Percentiles rank a stretch among this genome's conserved stretches.
Evolutionary conservation across 2,329 filamentous ascomycete genomes (phyloP).

Genomic region (Apiospora koreana): DNA sequence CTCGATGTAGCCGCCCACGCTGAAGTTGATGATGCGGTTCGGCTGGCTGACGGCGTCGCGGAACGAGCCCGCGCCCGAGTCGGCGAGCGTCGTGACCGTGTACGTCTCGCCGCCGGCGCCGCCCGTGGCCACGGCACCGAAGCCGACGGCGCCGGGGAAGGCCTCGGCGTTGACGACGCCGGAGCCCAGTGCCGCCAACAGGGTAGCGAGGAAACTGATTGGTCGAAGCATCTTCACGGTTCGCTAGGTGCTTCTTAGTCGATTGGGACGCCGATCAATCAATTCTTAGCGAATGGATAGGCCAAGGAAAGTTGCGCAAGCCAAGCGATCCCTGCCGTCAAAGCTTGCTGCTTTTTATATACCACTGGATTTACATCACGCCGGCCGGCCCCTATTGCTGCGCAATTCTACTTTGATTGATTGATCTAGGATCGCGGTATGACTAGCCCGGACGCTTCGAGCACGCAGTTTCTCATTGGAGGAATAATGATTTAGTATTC

Average conservation of each 20-base stretch:
- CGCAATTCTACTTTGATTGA: background rate
- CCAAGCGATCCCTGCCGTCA: background rate
- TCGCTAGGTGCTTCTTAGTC: background rate
- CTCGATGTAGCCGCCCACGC: slow-evolving; percentile 45
- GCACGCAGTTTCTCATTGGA: background rate
- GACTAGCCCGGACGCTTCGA: background rate
- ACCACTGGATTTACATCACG: background rate
- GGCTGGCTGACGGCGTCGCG: slow-evolving; percentile 47
- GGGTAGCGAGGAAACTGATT: background rate
- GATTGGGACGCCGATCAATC: background rate
- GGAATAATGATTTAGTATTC: background rate
- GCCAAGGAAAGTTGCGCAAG: background rate
- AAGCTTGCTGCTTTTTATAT: background rate
- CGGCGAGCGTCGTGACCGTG: slow-evolving; percentile 45
- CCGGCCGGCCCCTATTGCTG: background rate
- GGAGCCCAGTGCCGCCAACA: background rate
- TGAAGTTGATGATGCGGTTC: slow-evolving; percentile 45
- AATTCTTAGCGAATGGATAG: background rate
- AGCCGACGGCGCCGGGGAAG: slow-evolving; percentile 49
- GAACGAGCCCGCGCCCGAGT: slow-evolving; percentile 45
- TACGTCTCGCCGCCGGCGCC: slow-evolving; percentile 44
- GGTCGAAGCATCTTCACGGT: background rate
- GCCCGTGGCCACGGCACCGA: slow-evolving; percentile 46
- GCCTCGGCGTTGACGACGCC: slow-evolving; percentile 25
- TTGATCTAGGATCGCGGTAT: background rate